Evolutionary conservation across 192 early-diverging fungal species (phyloP).

Genomic region (Umbelopsis ramanniana): DNA sequence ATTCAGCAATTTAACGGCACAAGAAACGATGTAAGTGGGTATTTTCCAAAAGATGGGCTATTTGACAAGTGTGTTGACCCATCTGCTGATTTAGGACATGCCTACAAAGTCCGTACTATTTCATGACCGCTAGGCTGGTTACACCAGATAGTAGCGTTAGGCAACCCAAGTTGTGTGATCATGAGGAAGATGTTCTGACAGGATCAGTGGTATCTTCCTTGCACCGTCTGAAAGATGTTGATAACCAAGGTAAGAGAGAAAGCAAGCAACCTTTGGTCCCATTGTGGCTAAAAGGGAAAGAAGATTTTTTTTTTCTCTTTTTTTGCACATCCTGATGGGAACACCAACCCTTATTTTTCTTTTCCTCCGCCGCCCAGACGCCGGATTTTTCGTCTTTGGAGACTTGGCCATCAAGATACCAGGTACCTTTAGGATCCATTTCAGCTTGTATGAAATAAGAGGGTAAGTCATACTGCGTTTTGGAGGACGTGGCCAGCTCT

Average conservation of each 20-base stretch:
- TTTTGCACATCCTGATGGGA: neutral
- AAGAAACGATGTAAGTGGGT: constrained; percentile 4
- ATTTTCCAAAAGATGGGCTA: too few species aligned
- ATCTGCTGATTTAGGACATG: constrained; percentile 29
- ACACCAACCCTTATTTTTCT: neutral
- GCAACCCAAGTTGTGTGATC: constrained; percentile 83
- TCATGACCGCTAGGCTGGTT: constrained; percentile 91
- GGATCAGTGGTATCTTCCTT: constrained; percentile 92
- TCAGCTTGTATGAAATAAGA: constrained; percentile 88
- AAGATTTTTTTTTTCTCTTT: neutral
- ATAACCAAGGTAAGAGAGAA: constrained; percentile 48
- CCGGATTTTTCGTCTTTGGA: constrained; percentile 93
- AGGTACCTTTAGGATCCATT: constrained; percentile 76
- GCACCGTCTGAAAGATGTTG: constrained; percentile 84
- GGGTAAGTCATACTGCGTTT: constrained; percentile 43
- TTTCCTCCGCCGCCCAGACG: constrained; percentile 51
- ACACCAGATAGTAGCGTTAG: constrained; percentile 76
- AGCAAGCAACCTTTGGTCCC: neutral
- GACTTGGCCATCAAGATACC: constrained; percentile 89
- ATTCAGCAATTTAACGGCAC: neutral
- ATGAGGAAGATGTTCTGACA: constrained; percentile 80
- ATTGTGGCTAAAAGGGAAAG: neutral
- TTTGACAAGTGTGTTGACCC: neutral
- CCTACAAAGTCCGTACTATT: constrained; percentile 86
- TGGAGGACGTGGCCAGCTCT: neutral